Base-by-base conservation (phyloP, 176 grass and related monocot species). In the Bothriochloa decipiens region DNA sequence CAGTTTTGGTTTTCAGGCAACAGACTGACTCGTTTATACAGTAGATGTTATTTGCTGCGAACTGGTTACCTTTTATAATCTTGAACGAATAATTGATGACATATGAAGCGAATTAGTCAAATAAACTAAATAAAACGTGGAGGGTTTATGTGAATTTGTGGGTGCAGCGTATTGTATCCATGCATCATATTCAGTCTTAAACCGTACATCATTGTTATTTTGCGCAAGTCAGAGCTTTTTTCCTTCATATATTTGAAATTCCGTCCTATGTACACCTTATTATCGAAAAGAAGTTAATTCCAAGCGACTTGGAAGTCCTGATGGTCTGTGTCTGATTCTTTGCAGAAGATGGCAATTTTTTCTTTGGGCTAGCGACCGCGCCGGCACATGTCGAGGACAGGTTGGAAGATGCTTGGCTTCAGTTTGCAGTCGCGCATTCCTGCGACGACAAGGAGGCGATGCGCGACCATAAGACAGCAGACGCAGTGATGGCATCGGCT, bases 341-440 rank as follows among this genome's bases (percentile, higher is more conserved):
- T 39, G 46, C 78, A 83, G 90, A 94, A n/a, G 90, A 81, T 36
- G 81, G 43, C 11, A 27, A 20, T 73, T 97, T 98, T 89, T 98
- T 98, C 89, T 98, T 98, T 33, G 93, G 96, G 70, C 81, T 98
- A 65, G 91, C 93, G 39, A 98, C 96, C 0, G 96, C 96, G 2
- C 96, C 93, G 50, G 96, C 93, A 6, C 96, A 98, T 35, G 96
- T 91, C 8, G 93, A 98, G 88, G 96, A 98, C 85, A 91, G 85
- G 57, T 87, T 98, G 7, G 81, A 95, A 8, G 96, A 98, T 49
- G 96, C 93, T 22, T 98, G 96, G 96, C 82, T 98, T 79, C 89
- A 91, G 57, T 98, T 98, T 69, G 91, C 96, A 3, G 83, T 65
- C 3, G 83, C 95, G 40, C 85, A 78, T 47, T 78, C 82, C 13